Percentiles rank a stretch among this genome's conserved stretches.
These are phyloP conservation scores for Xylariaceae sp. DNA, from an alignment of 2,329 filamentous ascomycete species.

Conservation along the genomic window DNA sequence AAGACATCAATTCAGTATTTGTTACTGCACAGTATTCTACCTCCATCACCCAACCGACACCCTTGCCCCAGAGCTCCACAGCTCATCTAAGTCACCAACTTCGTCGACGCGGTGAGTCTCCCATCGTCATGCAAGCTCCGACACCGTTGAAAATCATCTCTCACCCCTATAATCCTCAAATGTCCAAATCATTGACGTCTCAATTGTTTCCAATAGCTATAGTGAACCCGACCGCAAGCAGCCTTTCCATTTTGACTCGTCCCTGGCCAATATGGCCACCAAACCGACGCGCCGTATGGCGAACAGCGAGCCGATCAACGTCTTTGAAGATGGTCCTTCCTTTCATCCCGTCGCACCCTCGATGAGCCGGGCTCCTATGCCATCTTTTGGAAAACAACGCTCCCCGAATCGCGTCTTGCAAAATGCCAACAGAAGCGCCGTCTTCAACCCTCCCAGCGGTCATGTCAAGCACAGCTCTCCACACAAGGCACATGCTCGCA, in stretches of 20 bases:
- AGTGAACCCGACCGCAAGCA: too few species aligned
- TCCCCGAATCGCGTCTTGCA: slow-evolving; percentile 45
- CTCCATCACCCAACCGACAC: slow-evolving; percentile 26
- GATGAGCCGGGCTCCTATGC: slow-evolving; percentile 56
- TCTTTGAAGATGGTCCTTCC: slow-evolving; percentile 46
- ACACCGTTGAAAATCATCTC: slow-evolving; percentile 7
- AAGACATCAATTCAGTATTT: slow-evolving; percentile 15
- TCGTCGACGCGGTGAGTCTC: slow-evolving; percentile 27
- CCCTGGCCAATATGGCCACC: slow-evolving; percentile 50
- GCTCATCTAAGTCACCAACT: slow-evolving; percentile 28
- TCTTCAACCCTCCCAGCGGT: slow-evolving; percentile 60
- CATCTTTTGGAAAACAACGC: slow-evolving; percentile 41
- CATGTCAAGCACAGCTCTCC: slow-evolving; percentile 60
- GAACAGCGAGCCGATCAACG: slow-evolving; percentile 45
- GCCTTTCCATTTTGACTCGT: too few species aligned
- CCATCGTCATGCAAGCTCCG: slow-evolving; percentile 19
- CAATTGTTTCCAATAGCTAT: slow-evolving; percentile 2
- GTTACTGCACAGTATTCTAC: slow-evolving; percentile 19
- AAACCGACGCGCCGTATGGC: slow-evolving; percentile 41
- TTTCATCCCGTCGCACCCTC: slow-evolving; percentile 44
- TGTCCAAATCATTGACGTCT: background rate
- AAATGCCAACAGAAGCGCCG: slow-evolving; percentile 56
- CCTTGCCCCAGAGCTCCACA: slow-evolving; percentile 32
- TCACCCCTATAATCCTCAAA: background rate
- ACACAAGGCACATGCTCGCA: slow-evolving; percentile 56